phyloP scores from a whole-genome alignment of 768 basidiomycete genomes.

The Tylopilus subfusipes region DNA sequence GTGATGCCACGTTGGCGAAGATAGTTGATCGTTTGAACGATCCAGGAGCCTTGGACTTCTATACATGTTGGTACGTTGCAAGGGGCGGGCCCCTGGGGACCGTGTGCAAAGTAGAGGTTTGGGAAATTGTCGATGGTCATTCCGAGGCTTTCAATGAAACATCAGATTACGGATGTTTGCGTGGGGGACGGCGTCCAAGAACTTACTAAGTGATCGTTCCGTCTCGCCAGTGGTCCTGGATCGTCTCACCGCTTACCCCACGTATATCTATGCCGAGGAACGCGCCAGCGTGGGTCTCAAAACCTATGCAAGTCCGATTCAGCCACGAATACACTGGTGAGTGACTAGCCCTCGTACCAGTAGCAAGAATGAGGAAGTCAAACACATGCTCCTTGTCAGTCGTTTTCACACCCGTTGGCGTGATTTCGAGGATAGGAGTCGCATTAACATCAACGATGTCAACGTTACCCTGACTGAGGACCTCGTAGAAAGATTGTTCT shows the following conservation, averaged over 20 bases:
- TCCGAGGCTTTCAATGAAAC: background rate
- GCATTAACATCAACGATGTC: constrained; percentile 3
- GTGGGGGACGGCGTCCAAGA: background rate
- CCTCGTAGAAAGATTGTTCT: constrained; percentile 10
- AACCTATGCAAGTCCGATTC: background rate
- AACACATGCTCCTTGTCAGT: constrained; percentile 1
- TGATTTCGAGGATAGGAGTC: constrained; percentile 6
- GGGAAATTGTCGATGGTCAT: constrained; percentile 17
- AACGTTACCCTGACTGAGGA: constrained; percentile 9
- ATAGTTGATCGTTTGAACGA: constrained; percentile 13
- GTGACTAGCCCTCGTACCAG: background rate
- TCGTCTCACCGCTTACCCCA: constrained; percentile 6
- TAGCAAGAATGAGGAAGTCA: constrained; percentile 7
- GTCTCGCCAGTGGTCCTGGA: constrained; percentile 16
- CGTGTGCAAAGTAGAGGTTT: constrained; percentile 14
- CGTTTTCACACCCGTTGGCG: constrained; percentile 4
- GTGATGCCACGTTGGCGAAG: constrained; percentile 5
- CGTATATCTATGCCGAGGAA: constrained; percentile 11
- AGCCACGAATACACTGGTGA: background rate
- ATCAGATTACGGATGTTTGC: background rate
- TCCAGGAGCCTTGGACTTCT: constrained; percentile 8
- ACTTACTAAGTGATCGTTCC: constrained; percentile 14
- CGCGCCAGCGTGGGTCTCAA: constrained; percentile 2
- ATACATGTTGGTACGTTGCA: constrained; percentile 11
- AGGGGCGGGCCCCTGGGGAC: constrained; percentile 12